Evolutionary conservation across 495 filamentous ascomycete genomes (phyloP).

Genomic region (Aspergillus saccharolyticus): DNA sequence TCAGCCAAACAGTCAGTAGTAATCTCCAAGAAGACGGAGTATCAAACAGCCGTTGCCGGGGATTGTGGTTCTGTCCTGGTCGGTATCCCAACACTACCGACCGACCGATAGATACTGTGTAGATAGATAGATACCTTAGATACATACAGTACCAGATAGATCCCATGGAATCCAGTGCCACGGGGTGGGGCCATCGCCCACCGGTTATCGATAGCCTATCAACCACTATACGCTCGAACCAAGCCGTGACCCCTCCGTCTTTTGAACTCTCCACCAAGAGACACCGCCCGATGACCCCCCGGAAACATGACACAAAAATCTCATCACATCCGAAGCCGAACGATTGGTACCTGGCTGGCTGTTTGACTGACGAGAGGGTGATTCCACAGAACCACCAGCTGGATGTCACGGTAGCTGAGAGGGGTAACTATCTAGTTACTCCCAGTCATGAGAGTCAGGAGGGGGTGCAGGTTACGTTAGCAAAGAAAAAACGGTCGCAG

Average conservation of each 20-base stretch:
- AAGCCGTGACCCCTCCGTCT: no score
- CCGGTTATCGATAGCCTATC: slow-evolving; percentile 26
- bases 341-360: slow-evolving; percentile 11
- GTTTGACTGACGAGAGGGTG: not conserved
- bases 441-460: not conserved
- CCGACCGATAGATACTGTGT: no score
- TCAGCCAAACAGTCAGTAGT: no score
- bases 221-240: slow-evolving; percentile 10
- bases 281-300: no score
- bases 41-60: not conserved
- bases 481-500: no score
- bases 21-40: no score
- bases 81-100: slow-evolving; percentile 6
- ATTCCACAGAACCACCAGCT: no score
- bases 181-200: slow-evolving; percentile 7
- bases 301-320: not conserved
- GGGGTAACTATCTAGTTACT: no score
- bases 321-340: slow-evolving; percentile 9
- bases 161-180: slow-evolving; percentile 2
- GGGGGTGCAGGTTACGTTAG: not conserved
- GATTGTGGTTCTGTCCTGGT: not conserved
- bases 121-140: no score
- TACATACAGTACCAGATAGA: no score
- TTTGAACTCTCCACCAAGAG: no score
- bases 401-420: slow-evolving; percentile 10